Conservation (phyloP, 345 rosid genomes). For the Syzygium oleosum region DNA sequence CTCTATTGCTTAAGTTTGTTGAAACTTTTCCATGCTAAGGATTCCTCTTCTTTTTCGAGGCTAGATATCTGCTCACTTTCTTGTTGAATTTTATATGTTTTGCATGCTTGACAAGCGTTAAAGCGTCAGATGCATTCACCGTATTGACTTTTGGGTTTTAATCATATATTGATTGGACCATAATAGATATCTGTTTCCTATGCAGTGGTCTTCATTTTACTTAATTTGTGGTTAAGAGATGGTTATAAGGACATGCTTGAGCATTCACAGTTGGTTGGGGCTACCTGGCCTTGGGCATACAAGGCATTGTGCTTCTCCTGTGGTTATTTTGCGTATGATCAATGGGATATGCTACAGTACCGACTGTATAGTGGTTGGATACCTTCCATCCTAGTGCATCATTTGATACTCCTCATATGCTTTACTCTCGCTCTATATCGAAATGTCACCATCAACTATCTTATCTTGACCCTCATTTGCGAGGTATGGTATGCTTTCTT, state of each 20-base stretch:
- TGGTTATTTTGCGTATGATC: slow-evolving; percentile 96
- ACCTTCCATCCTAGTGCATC: slow-evolving; percentile 76
- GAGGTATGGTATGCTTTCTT: slow-evolving; percentile 42
- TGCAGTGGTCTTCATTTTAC: slow-evolving; percentile 68
- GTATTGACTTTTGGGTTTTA: background rate
- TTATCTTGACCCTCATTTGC: slow-evolving; percentile 74
- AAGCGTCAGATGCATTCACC: background rate
- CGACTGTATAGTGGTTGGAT: slow-evolving; percentile 66
- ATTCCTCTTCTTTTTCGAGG: background rate
- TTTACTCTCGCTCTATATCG: slow-evolving; percentile 83
- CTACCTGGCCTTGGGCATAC: slow-evolving; percentile 76
- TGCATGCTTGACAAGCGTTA: background rate
- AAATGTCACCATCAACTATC: slow-evolving; percentile 78
- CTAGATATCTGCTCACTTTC: background rate
- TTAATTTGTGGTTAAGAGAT: slow-evolving; percentile 34
- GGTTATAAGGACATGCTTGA: slow-evolving; percentile 53
- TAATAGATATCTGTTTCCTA: background rate
- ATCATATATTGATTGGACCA: background rate
- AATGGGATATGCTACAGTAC: slow-evolving; percentile 81
- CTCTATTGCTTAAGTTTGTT: background rate
- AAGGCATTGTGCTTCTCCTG: slow-evolving; percentile 80
- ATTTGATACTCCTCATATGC: slow-evolving; percentile 79
- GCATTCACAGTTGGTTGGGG: slow-evolving; percentile 53
- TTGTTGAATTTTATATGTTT: background rate
- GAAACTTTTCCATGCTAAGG: background rate